These are phyloP conservation scores for Leucocoprinus sp. DNA, from an alignment of 768 basidiomycete genomes.

Conservation along the genomic window DNA sequence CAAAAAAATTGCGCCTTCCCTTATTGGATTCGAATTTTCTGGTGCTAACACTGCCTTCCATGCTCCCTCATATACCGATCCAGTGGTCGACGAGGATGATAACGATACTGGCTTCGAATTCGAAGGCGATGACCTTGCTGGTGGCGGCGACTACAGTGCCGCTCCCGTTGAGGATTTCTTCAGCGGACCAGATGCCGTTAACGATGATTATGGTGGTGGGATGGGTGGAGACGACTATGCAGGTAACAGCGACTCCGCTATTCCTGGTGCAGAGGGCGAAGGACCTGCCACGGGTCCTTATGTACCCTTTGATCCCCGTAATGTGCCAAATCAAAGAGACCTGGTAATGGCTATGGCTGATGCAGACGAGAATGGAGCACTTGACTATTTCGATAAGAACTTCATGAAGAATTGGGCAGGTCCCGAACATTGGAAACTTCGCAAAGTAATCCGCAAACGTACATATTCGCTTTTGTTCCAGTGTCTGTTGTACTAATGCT, in stretches of 20 bases:
- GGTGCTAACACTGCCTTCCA: slow-evolving; percentile 57
- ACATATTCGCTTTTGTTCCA: slow-evolving; percentile 19
- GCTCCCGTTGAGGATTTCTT: slow-evolving; percentile 24
- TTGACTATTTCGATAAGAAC: slow-evolving; percentile 87
- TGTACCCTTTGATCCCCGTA: slow-evolving; percentile 80
- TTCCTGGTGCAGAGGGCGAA: slow-evolving; percentile 32
- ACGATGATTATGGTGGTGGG: slow-evolving; percentile 25
- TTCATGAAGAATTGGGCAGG: slow-evolving; percentile 96
- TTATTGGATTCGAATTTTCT: slow-evolving; percentile 77
- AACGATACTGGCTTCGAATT: slow-evolving; percentile 33
- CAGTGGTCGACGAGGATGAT: slow-evolving; percentile 35
- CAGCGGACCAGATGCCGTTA: slow-evolving; percentile 37
- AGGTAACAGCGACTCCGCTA: slow-evolving; percentile 37
- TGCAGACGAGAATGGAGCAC: slow-evolving; percentile 46
- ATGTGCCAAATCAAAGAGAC: slow-evolving; percentile 68
- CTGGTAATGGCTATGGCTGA: slow-evolving; percentile 82
- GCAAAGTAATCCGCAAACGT: slow-evolving; percentile 76
- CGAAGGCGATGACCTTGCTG: slow-evolving; percentile 17
- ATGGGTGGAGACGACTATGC: slow-evolving; percentile 34
- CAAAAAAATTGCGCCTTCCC: slow-evolving; percentile 73
- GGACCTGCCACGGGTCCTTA: slow-evolving; percentile 38
- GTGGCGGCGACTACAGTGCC: slow-evolving; percentile 6
- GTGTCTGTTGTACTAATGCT: not conserved
- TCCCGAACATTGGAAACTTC: slow-evolving; percentile 96
- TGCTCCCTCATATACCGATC: slow-evolving; percentile 51